These are phyloP conservation scores for Pelargonium myrrhifolium DNA, from an alignment of 441 rosid species.

Conservation along the genomic window DNA sequence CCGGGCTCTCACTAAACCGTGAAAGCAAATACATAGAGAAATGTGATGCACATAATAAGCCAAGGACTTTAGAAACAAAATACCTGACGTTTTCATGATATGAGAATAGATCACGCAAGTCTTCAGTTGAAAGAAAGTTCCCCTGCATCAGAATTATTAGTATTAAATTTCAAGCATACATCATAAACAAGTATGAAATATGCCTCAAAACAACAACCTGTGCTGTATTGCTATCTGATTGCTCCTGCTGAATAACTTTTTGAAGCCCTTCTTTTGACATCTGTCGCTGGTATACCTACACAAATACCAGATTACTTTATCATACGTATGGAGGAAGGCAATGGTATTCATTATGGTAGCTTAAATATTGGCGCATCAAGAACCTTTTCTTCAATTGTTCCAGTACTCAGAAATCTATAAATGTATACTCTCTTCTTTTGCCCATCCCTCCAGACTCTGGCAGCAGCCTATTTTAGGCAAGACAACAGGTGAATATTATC, in stretches of 20 bases:
- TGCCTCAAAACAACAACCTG: constrained; percentile 39
- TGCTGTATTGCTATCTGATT: constrained; percentile 33
- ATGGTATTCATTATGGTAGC: constrained; percentile 8
- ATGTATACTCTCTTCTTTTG: constrained; percentile 96
- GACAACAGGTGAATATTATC: constrained; percentile 18
- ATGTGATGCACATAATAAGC: background rate
- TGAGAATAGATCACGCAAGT: constrained; percentile 79
- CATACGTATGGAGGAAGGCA: background rate
- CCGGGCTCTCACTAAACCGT: background rate
- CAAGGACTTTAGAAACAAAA: constrained; percentile 9
- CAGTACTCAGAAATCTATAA: constrained; percentile 89
- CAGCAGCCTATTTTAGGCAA: constrained; percentile 69
- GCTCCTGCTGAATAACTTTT: constrained; percentile 78
- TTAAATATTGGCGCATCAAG: constrained; percentile 17
- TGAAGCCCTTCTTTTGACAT: constrained; percentile 99
- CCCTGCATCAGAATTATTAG: constrained; percentile 48
- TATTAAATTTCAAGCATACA: constrained; percentile 12
- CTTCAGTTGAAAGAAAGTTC: constrained; percentile 74
- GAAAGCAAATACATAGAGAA: background rate
- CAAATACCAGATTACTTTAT: constrained; percentile 20
- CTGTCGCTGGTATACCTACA: constrained; percentile 94
- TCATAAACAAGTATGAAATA: constrained; percentile 12
- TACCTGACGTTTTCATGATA: constrained; percentile 70
- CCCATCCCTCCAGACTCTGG: constrained; percentile 99
- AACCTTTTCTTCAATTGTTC: constrained; percentile 99